phyloP scores from a whole-genome alignment of 768 basidiomycete species.

The Pleurotus platypus region DNA sequence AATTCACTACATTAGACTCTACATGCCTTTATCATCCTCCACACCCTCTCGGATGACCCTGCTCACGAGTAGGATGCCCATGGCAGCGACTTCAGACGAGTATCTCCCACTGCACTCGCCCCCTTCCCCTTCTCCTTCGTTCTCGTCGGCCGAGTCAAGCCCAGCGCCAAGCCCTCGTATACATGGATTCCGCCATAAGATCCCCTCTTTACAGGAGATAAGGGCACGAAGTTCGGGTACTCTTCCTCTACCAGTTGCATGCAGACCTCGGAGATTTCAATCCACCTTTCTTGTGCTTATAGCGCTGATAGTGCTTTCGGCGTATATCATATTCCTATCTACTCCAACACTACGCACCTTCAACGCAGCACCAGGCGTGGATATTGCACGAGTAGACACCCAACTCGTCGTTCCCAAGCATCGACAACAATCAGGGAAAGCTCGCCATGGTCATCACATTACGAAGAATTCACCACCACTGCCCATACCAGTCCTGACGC shows the following conservation, averaged over 20 bases:
- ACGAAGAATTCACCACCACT: neutral
- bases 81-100: neutral
- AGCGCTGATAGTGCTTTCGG: conserved; percentile 45
- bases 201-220: neutral
- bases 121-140: neutral
- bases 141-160: neutral
- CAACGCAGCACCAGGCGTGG: neutral
- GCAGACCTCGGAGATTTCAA: neutral
- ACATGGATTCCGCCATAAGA: neutral
- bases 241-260: neutral
- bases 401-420: neutral
- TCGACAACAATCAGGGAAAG: neutral
- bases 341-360: conserved; percentile 2
- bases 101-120: neutral
- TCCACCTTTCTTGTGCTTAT: conserved; percentile 53
- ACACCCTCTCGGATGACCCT: neutral
- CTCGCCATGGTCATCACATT: neutral
- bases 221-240: neutral
- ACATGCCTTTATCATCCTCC: no score
- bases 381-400: neutral
- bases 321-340: conserved; percentile 50
- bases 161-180: neutral
- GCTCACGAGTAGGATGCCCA: neutral
- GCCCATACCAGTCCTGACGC: neutral
- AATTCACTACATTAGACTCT: no score